Evolutionary conservation across 345 rosid species (phyloP), one percentile per base, ranked within the genome.

Genomic region (Citrus cavaleriei): DNA sequence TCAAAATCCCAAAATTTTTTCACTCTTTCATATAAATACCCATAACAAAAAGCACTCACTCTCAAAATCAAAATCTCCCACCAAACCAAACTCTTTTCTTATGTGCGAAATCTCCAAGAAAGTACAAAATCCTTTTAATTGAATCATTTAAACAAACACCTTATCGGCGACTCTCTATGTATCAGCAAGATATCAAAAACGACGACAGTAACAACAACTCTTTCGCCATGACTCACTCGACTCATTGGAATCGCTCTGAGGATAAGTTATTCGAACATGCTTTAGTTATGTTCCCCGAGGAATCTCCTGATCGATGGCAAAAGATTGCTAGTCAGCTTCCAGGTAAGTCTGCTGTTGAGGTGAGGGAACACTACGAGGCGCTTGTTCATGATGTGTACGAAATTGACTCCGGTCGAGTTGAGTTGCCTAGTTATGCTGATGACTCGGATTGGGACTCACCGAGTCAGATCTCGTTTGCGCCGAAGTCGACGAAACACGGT

Each of bases 211-310:
- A 40, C 66, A 10, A 7, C 51, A 72, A 72, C 77, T 37, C 70
- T 7, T 28, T 74, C 6, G 9, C n/a, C 49, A 73, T 55, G 68
- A 74, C 62, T 54, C 79, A 57, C 6, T 54, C 74, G 51, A 75
- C 78, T 68, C 77, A 66, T 40, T 94, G 98, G 98, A 87, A 78
- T 28, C 90, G 93, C 4, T 16, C 76, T 0, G 93, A 95, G 35
- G 96, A 95, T 81, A 95, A 95, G 90, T 22, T 77, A 12, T 95
- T 95, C 46, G 98, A 95, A 84, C 72, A 77, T 30, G 92, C 93
- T 12, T 82, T 95, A 64, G 92, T 93, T 0, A 4, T 51, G 46
- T 85, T 86, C 3, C 88, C 96, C 0, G 98, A 95, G 24, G 90
- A 75, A 10, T 78, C 63, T 9, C 86, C 90, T 3, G 84, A 90